phyloP scores from a whole-genome alignment of 805 yeast genomes.

The Spathaspora gorwiae region DNA sequence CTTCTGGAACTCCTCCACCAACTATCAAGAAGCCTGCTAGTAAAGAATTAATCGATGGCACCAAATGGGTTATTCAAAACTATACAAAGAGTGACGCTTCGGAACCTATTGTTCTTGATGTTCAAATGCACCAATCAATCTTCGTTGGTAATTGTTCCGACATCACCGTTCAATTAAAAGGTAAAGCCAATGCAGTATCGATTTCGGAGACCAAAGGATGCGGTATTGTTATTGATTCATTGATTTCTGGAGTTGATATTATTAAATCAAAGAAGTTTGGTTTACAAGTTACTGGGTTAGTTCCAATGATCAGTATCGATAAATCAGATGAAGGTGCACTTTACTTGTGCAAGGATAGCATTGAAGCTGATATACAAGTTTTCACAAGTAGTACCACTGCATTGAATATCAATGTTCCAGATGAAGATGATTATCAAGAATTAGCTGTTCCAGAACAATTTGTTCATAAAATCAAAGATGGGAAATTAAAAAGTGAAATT shows the following conservation, averaged over 20 bases:
- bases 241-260: constrained; percentile 83
- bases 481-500: constrained; percentile 62
- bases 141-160: constrained; percentile 79
- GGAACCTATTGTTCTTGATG: constrained; percentile 62
- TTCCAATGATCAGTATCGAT: constrained; percentile 83
- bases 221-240: constrained; percentile 77
- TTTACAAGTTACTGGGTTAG: constrained; percentile 74
- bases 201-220: constrained; percentile 66
- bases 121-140: constrained; percentile 80
- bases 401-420: constrained; percentile 79
- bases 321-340: constrained; percentile 83
- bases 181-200: constrained; percentile 87
- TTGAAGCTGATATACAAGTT: constrained; percentile 59
- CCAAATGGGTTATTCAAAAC: constrained; percentile 82
- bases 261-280: constrained; percentile 81
- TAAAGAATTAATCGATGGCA: constrained; percentile 76
- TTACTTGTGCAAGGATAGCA: constrained; percentile 68
- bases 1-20: constrained; percentile 38
- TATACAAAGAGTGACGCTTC: constrained; percentile 46
- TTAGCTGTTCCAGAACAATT: constrained; percentile 89
- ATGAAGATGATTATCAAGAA: constrained; percentile 70
- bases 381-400: constrained; percentile 84
- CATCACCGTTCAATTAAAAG: constrained; percentile 74
- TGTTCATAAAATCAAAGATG: constrained; percentile 61
- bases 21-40: constrained; percentile 30